Evolutionary conservation across 768 basidiomycete genomes (phyloP), one percentile per base, ranked within the genome.

Genomic region (Tricholomella constricta): DNA sequence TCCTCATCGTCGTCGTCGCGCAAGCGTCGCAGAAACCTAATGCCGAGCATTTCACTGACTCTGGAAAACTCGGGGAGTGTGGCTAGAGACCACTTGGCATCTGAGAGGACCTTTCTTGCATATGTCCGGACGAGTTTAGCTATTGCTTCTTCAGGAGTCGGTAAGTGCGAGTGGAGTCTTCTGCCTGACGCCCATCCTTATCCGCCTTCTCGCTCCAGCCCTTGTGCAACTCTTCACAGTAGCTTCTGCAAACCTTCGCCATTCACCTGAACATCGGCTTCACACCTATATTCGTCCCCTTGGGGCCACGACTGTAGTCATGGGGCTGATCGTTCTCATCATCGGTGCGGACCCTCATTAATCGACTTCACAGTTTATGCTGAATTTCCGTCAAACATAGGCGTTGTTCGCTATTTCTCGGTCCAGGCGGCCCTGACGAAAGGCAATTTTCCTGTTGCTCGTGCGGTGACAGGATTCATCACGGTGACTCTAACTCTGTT

Each of bases 121-220:
- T 83, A 82, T 55, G 67, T 82, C 31, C 65, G 80, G 41, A 82
- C 81, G 6, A 80, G 78, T 52, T 62, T 82, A 25, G 72, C 79
- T 1, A 70, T 82, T 6, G 72, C 78, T n/a, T 75, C 74, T n/a
- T 71, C 76, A 1, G 81, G 81, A 17, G 77, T 82, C 41, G 79
- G 63, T 59, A 20, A 53, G 62, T 37, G 7, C 32, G 11, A 17
- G 17, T 44, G 26, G 11, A 32, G 17, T n/a, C n/a, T n/a, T n/a
- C n/a, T n/a, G n/a, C n/a, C n/a, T n/a, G n/a, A n/a, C n/a, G n/a
- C n/a, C n/a, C n/a, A n/a, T n/a, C n/a, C n/a, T 42, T 23, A 11
- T 42, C 41, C 12, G 31, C 40, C 4, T 29, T 27, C 23, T 40
- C 19, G 0, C 23, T 9, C 6, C 10, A 63, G 64, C 60, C 17